Evolutionary conservation across 768 basidiomycete genomes (phyloP).

Genomic region (Tulasnella sp.): DNA sequence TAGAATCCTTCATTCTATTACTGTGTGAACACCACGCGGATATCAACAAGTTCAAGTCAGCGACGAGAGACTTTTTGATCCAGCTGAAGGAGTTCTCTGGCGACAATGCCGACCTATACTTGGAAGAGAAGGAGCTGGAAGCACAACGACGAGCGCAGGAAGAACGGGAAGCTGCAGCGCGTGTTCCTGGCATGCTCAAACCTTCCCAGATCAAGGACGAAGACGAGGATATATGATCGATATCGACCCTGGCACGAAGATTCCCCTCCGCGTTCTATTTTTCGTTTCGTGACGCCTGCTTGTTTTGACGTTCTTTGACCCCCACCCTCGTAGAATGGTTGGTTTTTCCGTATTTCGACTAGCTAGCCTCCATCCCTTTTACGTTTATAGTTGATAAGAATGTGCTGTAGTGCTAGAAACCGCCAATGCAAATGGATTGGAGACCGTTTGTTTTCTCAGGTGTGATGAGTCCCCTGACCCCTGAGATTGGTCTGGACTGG

Average conservation of each 20-base stretch:
- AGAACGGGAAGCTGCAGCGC: slow-evolving; percentile 79
- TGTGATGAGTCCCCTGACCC: slow-evolving; percentile 6
- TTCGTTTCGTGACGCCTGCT: neutral
- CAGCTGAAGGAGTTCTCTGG: slow-evolving; percentile 95
- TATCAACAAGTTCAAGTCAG: slow-evolving; percentile 54
- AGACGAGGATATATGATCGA: slow-evolving; percentile 32
- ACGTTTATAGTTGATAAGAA: neutral
- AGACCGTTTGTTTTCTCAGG: too few relatives aligned
- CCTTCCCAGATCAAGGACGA: slow-evolving; percentile 89
- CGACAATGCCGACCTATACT: slow-evolving; percentile 81
- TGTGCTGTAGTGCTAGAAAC: slow-evolving; percentile 2
- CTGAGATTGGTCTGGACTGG: neutral
- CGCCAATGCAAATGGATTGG: neutral
- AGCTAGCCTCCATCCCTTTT: too few relatives aligned
- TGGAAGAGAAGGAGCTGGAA: slow-evolving; percentile 92
- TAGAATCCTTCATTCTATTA: slow-evolving; percentile 29
- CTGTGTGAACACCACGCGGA: slow-evolving; percentile 31
- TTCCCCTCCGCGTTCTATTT: neutral
- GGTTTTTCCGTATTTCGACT: neutral
- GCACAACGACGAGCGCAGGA: slow-evolving; percentile 60
- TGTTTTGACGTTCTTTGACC: neutral
- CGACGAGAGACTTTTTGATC: slow-evolving; percentile 93
- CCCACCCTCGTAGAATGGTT: slow-evolving; percentile 3
- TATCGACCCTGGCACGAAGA: too few relatives aligned
- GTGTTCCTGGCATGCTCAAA: slow-evolving; percentile 97